Evolutionary conservation across 345 rosid species (phyloP).

Genomic region (Salix suchowensis): DNA sequence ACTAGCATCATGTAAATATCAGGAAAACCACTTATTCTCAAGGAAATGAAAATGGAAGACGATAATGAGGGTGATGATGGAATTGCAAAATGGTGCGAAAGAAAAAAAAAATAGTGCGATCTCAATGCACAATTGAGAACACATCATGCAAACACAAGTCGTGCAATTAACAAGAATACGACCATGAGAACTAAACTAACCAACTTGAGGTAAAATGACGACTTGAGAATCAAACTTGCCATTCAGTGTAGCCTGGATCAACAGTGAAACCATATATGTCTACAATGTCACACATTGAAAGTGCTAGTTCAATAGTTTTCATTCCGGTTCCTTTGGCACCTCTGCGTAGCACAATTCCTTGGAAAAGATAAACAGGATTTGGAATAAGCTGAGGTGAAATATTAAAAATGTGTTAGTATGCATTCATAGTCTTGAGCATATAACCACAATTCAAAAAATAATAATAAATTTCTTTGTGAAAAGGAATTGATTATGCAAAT

Average conservation of each 20-base stretch:
- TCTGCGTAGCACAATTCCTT: constrained; percentile 89
- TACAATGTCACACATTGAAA: constrained; percentile 91
- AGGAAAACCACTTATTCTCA: background rate
- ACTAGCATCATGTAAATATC: background rate
- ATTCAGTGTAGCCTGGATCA: constrained; percentile 98
- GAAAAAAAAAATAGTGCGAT: no score
- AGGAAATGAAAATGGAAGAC: background rate
- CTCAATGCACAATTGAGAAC: no score
- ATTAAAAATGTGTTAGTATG: constrained; percentile 12
- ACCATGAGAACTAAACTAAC: no score
- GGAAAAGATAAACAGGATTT: constrained; percentile 97
- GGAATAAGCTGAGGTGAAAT: constrained; percentile 61
- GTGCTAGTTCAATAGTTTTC: constrained; percentile 91
- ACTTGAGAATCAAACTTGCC: constrained; percentile 36
- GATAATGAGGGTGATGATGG: background rate
- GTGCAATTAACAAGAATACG: no score
- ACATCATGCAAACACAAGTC: no score
- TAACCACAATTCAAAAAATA: background rate
- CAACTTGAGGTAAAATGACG: background rate
- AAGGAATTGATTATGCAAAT: background rate
- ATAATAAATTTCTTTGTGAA: no score
- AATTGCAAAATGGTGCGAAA: no score
- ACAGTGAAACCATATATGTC: constrained; percentile 95
- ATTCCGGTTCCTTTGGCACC: constrained; percentile 99
- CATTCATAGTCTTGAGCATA: background rate